Percentiles rank a stretch among this genome's conserved stretches.
Conservation (phyloP, 129 eudicot species). For the Pseudognaphalium luteoalbum region DNA sequence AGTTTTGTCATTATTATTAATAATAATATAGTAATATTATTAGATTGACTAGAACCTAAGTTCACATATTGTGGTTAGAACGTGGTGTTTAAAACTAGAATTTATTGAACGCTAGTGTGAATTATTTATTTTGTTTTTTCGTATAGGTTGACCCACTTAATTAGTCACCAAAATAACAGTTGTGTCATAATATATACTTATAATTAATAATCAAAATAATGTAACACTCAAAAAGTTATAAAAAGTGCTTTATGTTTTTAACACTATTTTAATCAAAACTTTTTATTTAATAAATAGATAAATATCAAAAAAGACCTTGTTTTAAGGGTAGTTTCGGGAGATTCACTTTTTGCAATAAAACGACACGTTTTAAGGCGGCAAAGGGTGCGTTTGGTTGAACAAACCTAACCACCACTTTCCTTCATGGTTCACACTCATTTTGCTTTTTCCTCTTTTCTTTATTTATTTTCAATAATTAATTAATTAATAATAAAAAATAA, state of each 20-base stretch:
- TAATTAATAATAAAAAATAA: background rate
- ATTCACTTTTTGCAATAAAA: slow-evolving; percentile 7
- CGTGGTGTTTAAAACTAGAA: background rate
- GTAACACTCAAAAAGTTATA: background rate
- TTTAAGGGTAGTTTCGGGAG: slow-evolving; percentile 34
- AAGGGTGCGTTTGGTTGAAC: slow-evolving; percentile 81
- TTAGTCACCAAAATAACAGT: background rate
- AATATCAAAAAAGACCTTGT: background rate
- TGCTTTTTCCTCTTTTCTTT: slow-evolving; percentile 15
- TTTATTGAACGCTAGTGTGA: background rate
- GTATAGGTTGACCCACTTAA: background rate
- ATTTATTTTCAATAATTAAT: background rate
- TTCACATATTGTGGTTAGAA: background rate
- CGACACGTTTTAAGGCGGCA: slow-evolving; percentile 61
- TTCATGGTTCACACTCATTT: slow-evolving; percentile 55
- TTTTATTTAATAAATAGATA: background rate
- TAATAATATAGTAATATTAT: background rate
- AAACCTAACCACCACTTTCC: slow-evolving; percentile 82
- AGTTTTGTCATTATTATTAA: no score
- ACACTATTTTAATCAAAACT: background rate
- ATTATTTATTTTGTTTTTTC: background rate
- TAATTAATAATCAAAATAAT: background rate
- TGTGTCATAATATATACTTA: background rate
- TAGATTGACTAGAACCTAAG: background rate
- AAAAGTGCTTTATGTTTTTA: background rate